Conservation (phyloP, 768 basidiomycete genomes). For the Mycena olivaceomarginata region DNA sequence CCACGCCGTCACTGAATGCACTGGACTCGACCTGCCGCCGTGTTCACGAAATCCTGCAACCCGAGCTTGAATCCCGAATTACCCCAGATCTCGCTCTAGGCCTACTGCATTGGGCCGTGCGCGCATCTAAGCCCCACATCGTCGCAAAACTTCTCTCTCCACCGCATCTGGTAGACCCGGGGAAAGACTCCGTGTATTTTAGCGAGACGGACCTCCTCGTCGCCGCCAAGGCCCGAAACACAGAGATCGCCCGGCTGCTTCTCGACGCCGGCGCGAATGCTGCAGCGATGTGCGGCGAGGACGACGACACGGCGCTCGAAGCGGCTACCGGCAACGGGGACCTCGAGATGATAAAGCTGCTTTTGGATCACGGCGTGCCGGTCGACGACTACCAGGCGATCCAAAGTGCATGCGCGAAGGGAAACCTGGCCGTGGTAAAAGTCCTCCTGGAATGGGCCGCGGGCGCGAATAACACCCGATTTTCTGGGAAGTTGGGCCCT, state of each 20-base stretch:
- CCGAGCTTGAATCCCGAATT: conserved; percentile 25
- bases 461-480: background rate
- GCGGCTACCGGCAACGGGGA: background rate
- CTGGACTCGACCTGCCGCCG: conserved; percentile 8
- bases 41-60: conserved; percentile 25
- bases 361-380: conserved; percentile 11
- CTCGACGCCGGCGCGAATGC: conserved; percentile 24
- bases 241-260: background rate
- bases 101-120: conserved; percentile 6
- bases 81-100: background rate
- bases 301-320: background rate
- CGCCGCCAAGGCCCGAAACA: background rate
- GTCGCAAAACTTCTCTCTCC: conserved; percentile 24
- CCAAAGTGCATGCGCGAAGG: conserved; percentile 4
- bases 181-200: background rate
- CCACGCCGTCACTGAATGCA: background rate
- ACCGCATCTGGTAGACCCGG: conserved; percentile 6
- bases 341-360: conserved; percentile 21
- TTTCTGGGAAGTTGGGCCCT: background rate
- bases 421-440: conserved; percentile 14
- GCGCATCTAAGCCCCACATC: conserved; percentile 15
- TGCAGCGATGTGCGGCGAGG: background rate
- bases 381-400: background rate
- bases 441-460: conserved; percentile 14
- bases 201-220: background rate